Evolutionary conservation across 2,329 filamentous ascomycete species (phyloP), one percentile per base, ranked within the genome.

Genomic region (Westerdykella ornata): DNA sequence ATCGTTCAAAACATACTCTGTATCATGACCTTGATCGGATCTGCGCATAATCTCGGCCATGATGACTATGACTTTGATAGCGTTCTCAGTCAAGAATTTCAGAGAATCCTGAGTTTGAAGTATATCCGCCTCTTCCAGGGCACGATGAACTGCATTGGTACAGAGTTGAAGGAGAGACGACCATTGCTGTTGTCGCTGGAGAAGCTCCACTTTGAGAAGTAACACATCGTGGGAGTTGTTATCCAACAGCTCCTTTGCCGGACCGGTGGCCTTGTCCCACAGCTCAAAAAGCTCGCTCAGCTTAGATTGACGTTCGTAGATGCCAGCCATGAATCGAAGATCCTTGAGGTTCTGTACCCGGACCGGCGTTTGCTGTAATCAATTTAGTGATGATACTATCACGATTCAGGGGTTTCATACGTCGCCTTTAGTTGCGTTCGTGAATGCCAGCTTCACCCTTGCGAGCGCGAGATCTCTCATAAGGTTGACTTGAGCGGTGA

Each of bases 301-400:
- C 17, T 48, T 49, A 12, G 44, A 37, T 43, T 63, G 61, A 15
- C 55, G 49, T 19, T 44, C 30, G 32, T 56, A 64, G 22, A 65
- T 53, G 12, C 56, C 49, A 6, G 48, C 53, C 57, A 64, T 62
- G 37, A 66, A 64, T 15, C 59, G 57, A 19, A 66, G 39, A 42
- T 64, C 60, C 11, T 57, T 49, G 37, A 62, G 58, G 19, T 55
- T 51, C 17, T 57, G 50, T 16, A 64, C 46, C 35, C 53, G 53
- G 35, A 59, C 53, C 0, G 47, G 41, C 16, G 60, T 53, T 35
- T 51, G 52, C 59, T 63, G 35, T 12, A 31, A 15, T 26, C 2
- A 7, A 5, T 42, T 60, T 19, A 59, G 49, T 26, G 9, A 16
- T 11, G 5, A 16, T 32, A 13, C 5, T 4, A 12, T 12, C 19